Conservation (phyloP, 2,329 filamentous ascomycete species). For the Phialophora chinensis region DNA sequence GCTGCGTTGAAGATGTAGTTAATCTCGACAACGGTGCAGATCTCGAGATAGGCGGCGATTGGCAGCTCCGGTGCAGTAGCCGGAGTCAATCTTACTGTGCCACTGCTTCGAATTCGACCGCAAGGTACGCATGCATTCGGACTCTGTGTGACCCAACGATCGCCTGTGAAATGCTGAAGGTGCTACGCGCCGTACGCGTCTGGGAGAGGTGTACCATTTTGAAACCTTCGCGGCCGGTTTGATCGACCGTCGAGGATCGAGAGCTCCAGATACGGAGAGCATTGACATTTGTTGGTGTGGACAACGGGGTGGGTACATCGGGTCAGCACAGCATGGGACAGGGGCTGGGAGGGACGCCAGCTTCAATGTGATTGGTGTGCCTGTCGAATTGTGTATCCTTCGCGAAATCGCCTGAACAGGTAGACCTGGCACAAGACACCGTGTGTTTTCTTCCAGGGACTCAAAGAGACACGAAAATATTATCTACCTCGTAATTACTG, state of each 20-base stretch:
- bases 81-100: not conserved
- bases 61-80: not conserved
- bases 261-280: not conserved
- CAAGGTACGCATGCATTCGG: not conserved
- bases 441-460: not conserved
- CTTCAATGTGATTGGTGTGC: slow-evolving; percentile 30
- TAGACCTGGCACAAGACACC: slow-evolving; percentile 20
- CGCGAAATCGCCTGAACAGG: not conserved
- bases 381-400: slow-evolving; percentile 19
- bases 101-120: too few species aligned
- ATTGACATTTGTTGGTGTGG: not conserved
- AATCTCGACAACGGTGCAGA: not conserved
- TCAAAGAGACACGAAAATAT: not conserved
- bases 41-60: not conserved
- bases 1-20: not conserved
- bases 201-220: not conserved
- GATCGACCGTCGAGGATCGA: not conserved
- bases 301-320: not conserved
- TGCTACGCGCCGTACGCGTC: not conserved
- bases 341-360: slow-evolving; percentile 7
- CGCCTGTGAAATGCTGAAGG: not conserved
- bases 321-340: slow-evolving; percentile 3
- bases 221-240: slow-evolving; percentile 3
- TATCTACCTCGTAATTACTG: not conserved
- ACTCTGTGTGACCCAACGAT: not conserved